Evolutionary conservation across 495 filamentous ascomycete genomes (phyloP), one percentile per base, ranked within the genome.

Genomic region (Aspergillus biplanus): DNA sequence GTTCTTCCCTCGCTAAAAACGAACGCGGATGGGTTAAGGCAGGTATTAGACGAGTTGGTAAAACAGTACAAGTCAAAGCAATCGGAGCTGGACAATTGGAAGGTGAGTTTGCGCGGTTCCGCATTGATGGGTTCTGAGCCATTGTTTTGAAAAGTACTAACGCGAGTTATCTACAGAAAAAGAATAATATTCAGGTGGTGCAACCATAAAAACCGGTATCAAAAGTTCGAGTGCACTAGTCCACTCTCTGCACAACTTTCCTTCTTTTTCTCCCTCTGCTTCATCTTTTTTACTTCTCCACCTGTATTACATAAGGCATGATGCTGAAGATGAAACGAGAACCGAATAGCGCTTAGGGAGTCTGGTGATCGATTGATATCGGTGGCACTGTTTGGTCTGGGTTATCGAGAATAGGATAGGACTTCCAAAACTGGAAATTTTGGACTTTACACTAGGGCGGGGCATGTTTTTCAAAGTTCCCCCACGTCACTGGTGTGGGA

Each of bases 101-200:
- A 99, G 92, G 95, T 96, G 79, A 46, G 87, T 69, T 33, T 6
- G 35, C 9, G 47, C 16, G 5, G 18, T 27, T 53, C 34, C 18
- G 35, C 44, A 47, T 50, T 56, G 18, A 39, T 67, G 33, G 57
- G 32, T 63, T 18, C 33, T n/a, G 13, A 7, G 35, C 53, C 35
- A 60, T 61, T 62, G 66, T 63, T 11, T 33, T 46, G 53, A 32
- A 46, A 16, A 65, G 39, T 61, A 64, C 74, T 75, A 47, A 69
- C 57, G 34, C 54, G 6, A 67, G 56, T 33, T 31, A 33, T 58
- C 8, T 70, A 70, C 72, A 98, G 95, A 97, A 97, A 75, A 97
- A 97, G 88, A 97, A 99, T 80, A 97, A 97, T 71, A 86, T 99
- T 59, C 94, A 97, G 75, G 92, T 99, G 63, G 93, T 99, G 58